A percentile compares a stretch with the other conserved stretches of the same genome.
phyloP scores from a whole-genome alignment of 352 stramenopile genomes.

The Globisporangium takayamanum region DNA sequence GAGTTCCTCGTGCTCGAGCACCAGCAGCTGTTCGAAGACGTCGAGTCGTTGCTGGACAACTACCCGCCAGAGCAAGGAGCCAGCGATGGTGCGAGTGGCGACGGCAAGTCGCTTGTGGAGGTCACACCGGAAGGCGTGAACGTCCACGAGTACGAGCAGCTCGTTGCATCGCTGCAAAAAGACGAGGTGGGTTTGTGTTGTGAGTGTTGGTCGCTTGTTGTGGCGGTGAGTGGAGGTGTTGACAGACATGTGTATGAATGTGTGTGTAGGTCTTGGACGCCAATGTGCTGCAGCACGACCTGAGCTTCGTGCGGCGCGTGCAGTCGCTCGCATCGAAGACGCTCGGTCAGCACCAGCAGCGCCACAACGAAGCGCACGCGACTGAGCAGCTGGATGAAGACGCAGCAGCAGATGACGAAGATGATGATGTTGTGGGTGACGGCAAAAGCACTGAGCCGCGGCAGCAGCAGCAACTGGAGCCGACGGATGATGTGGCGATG shows the following conservation, averaged over 20 bases:
- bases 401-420: not conserved
- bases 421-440: not conserved
- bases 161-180: conserved; percentile 35
- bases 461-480: no score
- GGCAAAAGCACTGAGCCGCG: not conserved
- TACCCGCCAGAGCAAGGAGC: conserved; percentile 15
- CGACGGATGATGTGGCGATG: no score
- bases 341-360: conserved; percentile 20
- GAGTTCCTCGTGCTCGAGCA: conserved; percentile 56
- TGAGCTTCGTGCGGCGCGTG: conserved; percentile 54
- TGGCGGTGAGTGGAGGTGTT: no score
- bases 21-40: conserved; percentile 64
- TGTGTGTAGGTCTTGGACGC: conserved; percentile 36
- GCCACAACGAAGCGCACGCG: conserved; percentile 4
- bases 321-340: conserved; percentile 48
- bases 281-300: conserved; percentile 35
- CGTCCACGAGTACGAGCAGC: conserved; percentile 37
- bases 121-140: conserved; percentile 9
- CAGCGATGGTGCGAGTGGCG: not conserved
- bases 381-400: conserved; percentile 14
- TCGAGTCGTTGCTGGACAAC: conserved; percentile 53
- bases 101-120: not conserved
- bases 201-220: not conserved
- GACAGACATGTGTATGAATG: no score
- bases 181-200: conserved; percentile 26